phyloP scores from a whole-genome alignment of 306 rosid species.

The Ziziphus jujuba region DNA sequence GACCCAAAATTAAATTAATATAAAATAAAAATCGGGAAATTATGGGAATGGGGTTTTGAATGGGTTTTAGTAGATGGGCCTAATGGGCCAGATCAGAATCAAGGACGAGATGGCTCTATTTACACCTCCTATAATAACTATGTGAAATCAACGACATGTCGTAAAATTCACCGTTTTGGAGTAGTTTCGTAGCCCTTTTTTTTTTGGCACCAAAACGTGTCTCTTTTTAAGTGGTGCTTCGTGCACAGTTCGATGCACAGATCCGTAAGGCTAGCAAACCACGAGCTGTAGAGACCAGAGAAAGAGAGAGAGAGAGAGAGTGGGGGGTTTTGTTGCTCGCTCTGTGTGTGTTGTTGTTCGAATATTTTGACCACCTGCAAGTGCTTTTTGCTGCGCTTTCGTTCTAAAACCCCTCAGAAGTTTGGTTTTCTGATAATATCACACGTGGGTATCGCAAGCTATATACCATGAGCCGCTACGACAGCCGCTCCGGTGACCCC shows the following conservation, averaged over 20 bases:
- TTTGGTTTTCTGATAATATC: neutral
- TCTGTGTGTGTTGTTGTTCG: neutral
- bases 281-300: neutral
- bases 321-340: neutral
- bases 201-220: too few species aligned
- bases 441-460: neutral
- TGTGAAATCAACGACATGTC: slow-evolving; percentile 2
- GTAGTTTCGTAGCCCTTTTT: too few species aligned
- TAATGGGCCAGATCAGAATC: neutral
- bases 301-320: neutral
- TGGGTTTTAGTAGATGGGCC: slow-evolving; percentile 12
- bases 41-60: neutral
- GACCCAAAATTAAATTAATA: too few species aligned
- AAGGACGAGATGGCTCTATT: too few species aligned
- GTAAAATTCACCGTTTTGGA: too few species aligned
- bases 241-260: neutral
- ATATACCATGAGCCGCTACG: slow-evolving; percentile 90
- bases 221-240: too few species aligned
- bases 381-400: too few species aligned
- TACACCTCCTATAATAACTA: too few species aligned
- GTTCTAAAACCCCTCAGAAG: slow-evolving; percentile 46
- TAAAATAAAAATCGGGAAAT: too few species aligned
- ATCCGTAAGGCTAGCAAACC: neutral
- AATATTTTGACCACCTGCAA: too few species aligned
- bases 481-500: slow-evolving; percentile 93